Evolutionary conservation across 176 grass and related monocot genomes (phyloP).

Genomic region (Elaeis guineensis): DNA sequence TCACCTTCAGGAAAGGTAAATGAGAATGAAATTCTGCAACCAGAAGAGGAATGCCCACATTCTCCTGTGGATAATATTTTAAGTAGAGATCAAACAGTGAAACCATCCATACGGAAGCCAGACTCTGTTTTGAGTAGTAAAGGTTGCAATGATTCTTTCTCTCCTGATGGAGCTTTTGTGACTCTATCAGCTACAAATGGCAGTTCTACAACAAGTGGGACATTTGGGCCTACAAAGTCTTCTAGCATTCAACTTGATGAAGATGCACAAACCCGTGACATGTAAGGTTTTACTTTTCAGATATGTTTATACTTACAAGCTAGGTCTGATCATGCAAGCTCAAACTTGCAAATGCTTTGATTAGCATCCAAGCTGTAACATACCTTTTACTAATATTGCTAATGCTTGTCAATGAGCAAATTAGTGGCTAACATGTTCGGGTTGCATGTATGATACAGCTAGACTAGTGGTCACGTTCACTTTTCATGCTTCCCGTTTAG

Average conservation of each 20-base stretch:
- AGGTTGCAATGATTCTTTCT: conserved; percentile 20
- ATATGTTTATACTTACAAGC: too few relatives aligned
- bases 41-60: conserved; percentile 10
- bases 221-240: conserved; percentile 34
- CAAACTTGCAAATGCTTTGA: too few relatives aligned
- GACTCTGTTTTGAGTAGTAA: conserved; percentile 11
- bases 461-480: too few relatives aligned
- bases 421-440: too few relatives aligned
- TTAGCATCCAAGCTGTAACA: too few relatives aligned
- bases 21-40: conserved; percentile 20
- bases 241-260: conserved; percentile 32
- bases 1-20: conserved; percentile 27
- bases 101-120: conserved; percentile 27
- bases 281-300: conserved; percentile 26
- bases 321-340: too few relatives aligned
- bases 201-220: conserved; percentile 28
- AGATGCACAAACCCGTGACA: conserved; percentile 19
- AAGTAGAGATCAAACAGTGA: conserved; percentile 25
- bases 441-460: too few relatives aligned
- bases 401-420: too few relatives aligned
- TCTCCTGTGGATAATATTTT: conserved; percentile 13
- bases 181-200: conserved; percentile 29
- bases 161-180: conserved; percentile 22
- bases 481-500: too few relatives aligned
- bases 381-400: too few relatives aligned